Conservation (phyloP, 1,284 basidiomycete genomes). For the Cerrena zonata region DNA sequence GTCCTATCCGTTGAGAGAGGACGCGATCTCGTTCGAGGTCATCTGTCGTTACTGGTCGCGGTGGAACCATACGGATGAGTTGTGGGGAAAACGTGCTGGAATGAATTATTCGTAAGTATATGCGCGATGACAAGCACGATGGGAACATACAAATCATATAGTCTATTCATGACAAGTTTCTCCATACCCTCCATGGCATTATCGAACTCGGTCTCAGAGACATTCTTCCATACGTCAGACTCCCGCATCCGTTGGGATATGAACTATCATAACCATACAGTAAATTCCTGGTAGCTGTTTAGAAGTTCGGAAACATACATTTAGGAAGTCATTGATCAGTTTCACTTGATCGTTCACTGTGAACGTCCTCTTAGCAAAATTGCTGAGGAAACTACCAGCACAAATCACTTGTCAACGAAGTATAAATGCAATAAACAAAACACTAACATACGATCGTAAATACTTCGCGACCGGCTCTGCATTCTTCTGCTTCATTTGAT, state of each 20-base stretch:
- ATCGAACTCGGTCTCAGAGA: constrained; percentile 81
- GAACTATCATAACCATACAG: constrained; percentile 52
- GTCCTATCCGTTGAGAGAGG: constrained; percentile 81
- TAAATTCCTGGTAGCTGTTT: not conserved
- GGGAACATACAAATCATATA: constrained; percentile 80
- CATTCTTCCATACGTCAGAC: constrained; percentile 76
- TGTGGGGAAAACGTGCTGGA: constrained; percentile 85
- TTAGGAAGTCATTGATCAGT: constrained; percentile 87
- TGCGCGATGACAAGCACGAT: not conserved
- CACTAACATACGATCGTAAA: constrained; percentile 71
- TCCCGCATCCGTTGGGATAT: constrained; percentile 83
- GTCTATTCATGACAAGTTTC: constrained; percentile 97
- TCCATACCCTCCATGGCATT: constrained; percentile 99
- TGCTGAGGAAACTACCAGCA: constrained; percentile 71
- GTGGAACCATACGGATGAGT: constrained; percentile 55
- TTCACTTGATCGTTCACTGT: constrained; percentile 88
- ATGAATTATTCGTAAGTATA: not conserved
- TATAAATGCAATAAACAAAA: constrained; percentile 5
- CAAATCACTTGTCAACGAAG: not conserved
- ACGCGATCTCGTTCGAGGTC: constrained; percentile 93
- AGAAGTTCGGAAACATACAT: constrained; percentile 43
- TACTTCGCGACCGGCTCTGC: constrained; percentile 90
- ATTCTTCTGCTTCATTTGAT: constrained; percentile 80
- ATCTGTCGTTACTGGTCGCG: constrained; percentile 83
- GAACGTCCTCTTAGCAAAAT: constrained; percentile 85